These are phyloP conservation scores for Russula vinacea DNA, from an alignment of 768 basidiomycete species.

Conservation along the genomic window DNA sequence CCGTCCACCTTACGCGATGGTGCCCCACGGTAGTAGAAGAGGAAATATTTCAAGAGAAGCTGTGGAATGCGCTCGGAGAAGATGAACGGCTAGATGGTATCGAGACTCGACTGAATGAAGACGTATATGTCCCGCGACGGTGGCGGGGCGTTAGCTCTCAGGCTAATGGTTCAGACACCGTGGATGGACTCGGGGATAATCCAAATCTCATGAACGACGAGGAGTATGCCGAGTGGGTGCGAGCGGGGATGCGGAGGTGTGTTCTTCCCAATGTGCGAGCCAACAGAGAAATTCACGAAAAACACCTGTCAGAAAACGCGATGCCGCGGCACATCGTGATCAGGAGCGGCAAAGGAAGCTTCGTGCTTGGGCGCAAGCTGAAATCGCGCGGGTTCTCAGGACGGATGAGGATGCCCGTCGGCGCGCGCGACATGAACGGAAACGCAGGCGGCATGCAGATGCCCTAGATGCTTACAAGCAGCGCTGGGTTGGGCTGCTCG, in stretches of 20 bases:
- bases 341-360: slow-evolving; percentile 54
- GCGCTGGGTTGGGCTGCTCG: slow-evolving; percentile 46
- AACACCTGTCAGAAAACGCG: slow-evolving; percentile 51
- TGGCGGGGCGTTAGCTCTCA: slow-evolving; percentile 52
- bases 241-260: slow-evolving; percentile 81
- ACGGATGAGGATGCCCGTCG: slow-evolving; percentile 52
- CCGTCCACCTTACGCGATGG: slow-evolving; percentile 38
- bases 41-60: slow-evolving; percentile 68
- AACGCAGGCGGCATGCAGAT: slow-evolving; percentile 42
- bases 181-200: slow-evolving; percentile 35
- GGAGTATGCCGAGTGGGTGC: slow-evolving; percentile 83
- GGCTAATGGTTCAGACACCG: slow-evolving; percentile 43
- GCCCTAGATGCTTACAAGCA: slow-evolving; percentile 56
- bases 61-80: slow-evolving; percentile 68
- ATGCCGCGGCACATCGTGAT: slow-evolving; percentile 65
- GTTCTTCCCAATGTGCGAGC: slow-evolving; percentile 29
- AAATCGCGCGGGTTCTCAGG: slow-evolving; percentile 51
- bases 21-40: slow-evolving; percentile 50
- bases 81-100: slow-evolving; percentile 66
- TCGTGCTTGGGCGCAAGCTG: slow-evolving; percentile 51
- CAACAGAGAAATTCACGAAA: not conserved
- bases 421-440: slow-evolving; percentile 48
- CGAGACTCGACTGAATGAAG: slow-evolving; percentile 62
- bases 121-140: slow-evolving; percentile 67
- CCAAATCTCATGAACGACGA: slow-evolving; percentile 70